Evolutionary conservation across 768 basidiomycete genomes (phyloP).

Genomic region (Boletus reticuloceps): DNA sequence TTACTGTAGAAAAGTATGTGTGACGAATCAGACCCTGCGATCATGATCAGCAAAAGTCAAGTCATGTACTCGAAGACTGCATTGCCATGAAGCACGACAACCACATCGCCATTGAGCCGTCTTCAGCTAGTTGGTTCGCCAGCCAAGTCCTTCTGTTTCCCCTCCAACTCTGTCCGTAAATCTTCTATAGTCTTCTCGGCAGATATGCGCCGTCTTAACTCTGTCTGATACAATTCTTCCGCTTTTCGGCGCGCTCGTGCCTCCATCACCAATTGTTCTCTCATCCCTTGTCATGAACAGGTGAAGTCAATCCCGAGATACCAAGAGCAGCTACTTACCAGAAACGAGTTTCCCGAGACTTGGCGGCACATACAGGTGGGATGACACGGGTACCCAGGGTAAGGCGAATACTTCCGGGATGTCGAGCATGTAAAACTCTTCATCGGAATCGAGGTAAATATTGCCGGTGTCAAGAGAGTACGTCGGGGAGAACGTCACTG

Average conservation of each 20-base stretch:
- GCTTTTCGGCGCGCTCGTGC: constrained; percentile 32
- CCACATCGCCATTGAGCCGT: background rate
- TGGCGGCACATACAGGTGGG: constrained; percentile 35
- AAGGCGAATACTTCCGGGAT: constrained; percentile 30
- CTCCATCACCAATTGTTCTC: constrained; percentile 30
- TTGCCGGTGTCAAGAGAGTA: background rate
- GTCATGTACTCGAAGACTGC: background rate
- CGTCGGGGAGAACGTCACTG: background rate
- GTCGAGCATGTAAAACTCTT: constrained; percentile 35
- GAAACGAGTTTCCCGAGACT: constrained; percentile 34
- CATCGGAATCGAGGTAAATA: constrained; percentile 2
- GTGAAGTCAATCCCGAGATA: background rate
- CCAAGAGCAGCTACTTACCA: constrained; percentile 21
- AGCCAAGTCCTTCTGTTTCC: background rate
- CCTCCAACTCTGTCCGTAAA: constrained; percentile 11
- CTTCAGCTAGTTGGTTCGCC: background rate
- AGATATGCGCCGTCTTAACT: constrained; percentile 29
- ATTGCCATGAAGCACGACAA: background rate
- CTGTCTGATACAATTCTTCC: constrained; percentile 32
- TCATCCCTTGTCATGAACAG: constrained; percentile 27
- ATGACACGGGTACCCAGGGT: constrained; percentile 33
- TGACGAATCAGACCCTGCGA: no score
- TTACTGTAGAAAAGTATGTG: no score
- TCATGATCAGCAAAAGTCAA: no score
- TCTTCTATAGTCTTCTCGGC: constrained; percentile 27